These are phyloP conservation scores for Usnea hakonensis DNA, from an alignment of 495 filamentous ascomycete species.

Conservation along the genomic window DNA sequence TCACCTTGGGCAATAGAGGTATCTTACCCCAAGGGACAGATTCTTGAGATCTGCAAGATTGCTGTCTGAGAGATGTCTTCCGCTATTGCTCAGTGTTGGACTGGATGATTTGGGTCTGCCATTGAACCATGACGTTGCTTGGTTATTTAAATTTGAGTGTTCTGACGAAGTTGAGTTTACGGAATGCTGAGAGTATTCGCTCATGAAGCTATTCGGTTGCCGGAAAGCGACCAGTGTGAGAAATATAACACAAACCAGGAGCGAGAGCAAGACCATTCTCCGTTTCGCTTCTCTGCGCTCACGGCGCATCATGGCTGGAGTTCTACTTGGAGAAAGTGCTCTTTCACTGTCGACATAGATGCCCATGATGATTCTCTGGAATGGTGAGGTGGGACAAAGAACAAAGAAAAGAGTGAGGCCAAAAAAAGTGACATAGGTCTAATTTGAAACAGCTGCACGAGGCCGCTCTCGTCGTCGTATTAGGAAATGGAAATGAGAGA, in stretches of 20 bases:
- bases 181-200: not conserved
- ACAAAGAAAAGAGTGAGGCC: not conserved
- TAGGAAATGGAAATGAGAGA: too few relatives aligned
- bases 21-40: conserved; percentile 13
- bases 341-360: conserved; percentile 13
- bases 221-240: conserved; percentile 17
- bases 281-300: conserved; percentile 15
- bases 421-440: too few relatives aligned
- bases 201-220: conserved; percentile 14
- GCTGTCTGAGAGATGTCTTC: conserved; percentile 11
- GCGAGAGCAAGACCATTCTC: conserved; percentile 13
- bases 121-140: not conserved
- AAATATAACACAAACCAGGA: conserved; percentile 13
- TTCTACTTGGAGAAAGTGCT: conserved; percentile 2
- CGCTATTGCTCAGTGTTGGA: conserved; percentile 9
- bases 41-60: conserved; percentile 15
- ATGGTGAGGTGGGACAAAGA: not conserved
- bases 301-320: conserved; percentile 12
- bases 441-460: too few relatives aligned
- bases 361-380: conserved; percentile 10
- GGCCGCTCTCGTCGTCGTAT: too few relatives aligned
- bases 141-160: not conserved
- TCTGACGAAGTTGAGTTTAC: not conserved
- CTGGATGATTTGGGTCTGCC: conserved; percentile 4
- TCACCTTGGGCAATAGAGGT: not conserved